Evolutionary conservation across 2,329 filamentous ascomycete species (phyloP).

Genomic region (Pseudogymnoascus destructans): DNA sequence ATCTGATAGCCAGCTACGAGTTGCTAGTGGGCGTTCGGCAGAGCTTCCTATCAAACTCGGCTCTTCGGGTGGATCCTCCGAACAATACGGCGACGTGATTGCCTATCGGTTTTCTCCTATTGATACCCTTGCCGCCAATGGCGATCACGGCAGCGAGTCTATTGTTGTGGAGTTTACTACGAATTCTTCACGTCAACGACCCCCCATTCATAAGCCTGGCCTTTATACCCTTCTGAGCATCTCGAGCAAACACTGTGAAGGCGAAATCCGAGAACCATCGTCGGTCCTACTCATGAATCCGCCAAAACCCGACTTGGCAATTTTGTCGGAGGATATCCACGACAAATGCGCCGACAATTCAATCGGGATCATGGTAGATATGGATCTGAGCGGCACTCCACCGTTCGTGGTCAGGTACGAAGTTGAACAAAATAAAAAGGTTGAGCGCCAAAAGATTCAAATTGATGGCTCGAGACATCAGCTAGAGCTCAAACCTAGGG

Average conservation of each 20-base stretch:
- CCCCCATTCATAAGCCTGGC: constrained; percentile 61
- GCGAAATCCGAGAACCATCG: constrained; percentile 83
- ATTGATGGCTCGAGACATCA: constrained; percentile 68
- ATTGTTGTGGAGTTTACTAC: constrained; percentile 45
- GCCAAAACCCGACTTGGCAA: constrained; percentile 64
- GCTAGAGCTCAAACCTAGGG: constrained; percentile 66
- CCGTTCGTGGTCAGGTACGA: constrained; percentile 78
- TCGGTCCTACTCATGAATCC: constrained; percentile 91
- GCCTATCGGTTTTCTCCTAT: constrained; percentile 74
- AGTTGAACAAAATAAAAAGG: constrained; percentile 27
- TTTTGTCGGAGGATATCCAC: constrained; percentile 69
- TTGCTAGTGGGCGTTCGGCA: constrained; percentile 58
- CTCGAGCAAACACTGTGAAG: constrained; percentile 66
- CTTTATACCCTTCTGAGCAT: constrained; percentile 77
- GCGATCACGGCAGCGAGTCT: constrained; percentile 52
- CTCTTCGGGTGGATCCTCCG: constrained; percentile 42
- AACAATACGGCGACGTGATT: constrained; percentile 56
- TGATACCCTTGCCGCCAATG: constrained; percentile 52
- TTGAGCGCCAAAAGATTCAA: constrained; percentile 44
- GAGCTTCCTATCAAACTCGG: constrained; percentile 60
- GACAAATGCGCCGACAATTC: constrained; percentile 94
- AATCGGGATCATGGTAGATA: constrained; percentile 74
- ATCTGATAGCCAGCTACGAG: constrained; percentile 65
- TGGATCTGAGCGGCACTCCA: constrained; percentile 84
- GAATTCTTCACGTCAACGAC: constrained; percentile 48